phyloP scores from a whole-genome alignment of 1,139 yeast species.

The Suhomyces anneliseae region DNA sequence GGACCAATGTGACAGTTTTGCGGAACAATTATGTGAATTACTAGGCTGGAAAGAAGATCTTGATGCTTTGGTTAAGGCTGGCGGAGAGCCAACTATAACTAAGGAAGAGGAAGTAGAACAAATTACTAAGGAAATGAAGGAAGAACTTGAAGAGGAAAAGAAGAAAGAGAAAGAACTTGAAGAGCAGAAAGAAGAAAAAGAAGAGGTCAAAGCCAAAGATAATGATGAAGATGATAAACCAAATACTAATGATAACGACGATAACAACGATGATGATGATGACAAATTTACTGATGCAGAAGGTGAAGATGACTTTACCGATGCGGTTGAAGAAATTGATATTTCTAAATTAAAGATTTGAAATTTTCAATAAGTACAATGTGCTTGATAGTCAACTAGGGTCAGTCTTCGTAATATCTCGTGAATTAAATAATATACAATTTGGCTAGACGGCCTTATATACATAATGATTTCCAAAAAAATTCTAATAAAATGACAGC shows the following conservation, averaged over 20 bases:
- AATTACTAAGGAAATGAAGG: not conserved
- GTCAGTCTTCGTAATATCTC: not conserved
- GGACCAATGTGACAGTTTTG: slow-evolving; percentile 65
- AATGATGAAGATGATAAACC: not conserved
- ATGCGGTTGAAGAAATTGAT: slow-evolving; percentile 6
- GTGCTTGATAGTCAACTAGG: not conserved
- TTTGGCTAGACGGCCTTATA: not conserved
- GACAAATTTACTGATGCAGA: not conserved
- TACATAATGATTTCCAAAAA: not conserved
- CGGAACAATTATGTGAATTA: slow-evolving; percentile 48
- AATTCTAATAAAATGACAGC: no score
- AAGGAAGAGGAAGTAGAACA: slow-evolving; percentile 11
- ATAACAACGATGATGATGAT: not conserved
- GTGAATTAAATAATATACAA: not conserved
- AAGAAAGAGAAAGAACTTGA: not conserved
- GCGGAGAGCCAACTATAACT: slow-evolving; percentile 11
- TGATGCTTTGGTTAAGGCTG: slow-evolving; percentile 25
- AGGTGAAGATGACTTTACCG: slow-evolving; percentile 1
- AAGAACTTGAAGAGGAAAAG: not conserved
- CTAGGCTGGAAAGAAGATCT: slow-evolving; percentile 68
- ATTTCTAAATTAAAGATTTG: slow-evolving; percentile 8
- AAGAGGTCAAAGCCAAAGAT: not conserved
- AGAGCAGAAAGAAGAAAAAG: not conserved
- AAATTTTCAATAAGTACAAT: not conserved
- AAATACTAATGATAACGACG: not conserved